These are phyloP conservation scores for Puya raimondii DNA, from an alignment of 176 grass and related monocot genomes.

Conservation along the genomic window DNA sequence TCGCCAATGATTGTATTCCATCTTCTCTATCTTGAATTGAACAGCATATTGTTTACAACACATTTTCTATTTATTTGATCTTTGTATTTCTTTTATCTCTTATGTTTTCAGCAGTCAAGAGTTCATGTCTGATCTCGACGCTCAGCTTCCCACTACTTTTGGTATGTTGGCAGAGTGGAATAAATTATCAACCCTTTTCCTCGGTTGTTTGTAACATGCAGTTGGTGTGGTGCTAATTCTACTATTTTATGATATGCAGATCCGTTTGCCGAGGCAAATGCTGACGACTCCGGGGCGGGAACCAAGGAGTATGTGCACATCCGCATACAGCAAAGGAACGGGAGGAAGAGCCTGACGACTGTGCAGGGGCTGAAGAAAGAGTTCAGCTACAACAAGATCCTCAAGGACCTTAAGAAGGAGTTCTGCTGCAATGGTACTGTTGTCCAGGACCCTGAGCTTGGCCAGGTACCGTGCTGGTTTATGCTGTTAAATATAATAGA, in stretches of 20 bases:
- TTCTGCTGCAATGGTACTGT: slow-evolving; percentile 48
- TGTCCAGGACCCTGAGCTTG: slow-evolving; percentile 42
- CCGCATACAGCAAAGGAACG: slow-evolving; percentile 48
- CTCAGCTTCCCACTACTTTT: slow-evolving; percentile 25
- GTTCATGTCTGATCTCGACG: slow-evolving; percentile 34
- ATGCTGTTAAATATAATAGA: no score
- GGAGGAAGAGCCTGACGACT: slow-evolving; percentile 44
- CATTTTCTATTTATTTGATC: no score
- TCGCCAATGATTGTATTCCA: no score
- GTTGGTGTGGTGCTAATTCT: neutral
- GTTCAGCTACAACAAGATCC: slow-evolving; percentile 38
- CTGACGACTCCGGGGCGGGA: slow-evolving; percentile 19
- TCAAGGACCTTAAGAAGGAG: slow-evolving; percentile 49
- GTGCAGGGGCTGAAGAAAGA: slow-evolving; percentile 41
- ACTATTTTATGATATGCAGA: slow-evolving; percentile 8
- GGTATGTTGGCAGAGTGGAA: slow-evolving; percentile 5
- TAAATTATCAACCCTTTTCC: neutral
- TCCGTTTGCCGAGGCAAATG: slow-evolving; percentile 54
- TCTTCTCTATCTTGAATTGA: no score
- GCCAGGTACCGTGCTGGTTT: slow-evolving; percentile 14
- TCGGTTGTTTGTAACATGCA: neutral
- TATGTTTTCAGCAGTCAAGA: slow-evolving; percentile 2
- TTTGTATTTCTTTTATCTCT: no score
- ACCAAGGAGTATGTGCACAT: slow-evolving; percentile 40
- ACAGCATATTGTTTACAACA: no score